Evolutionary conservation across 108 stramenopile genomes (phyloP).

Genomic region (Nitzschia sp.): DNA sequence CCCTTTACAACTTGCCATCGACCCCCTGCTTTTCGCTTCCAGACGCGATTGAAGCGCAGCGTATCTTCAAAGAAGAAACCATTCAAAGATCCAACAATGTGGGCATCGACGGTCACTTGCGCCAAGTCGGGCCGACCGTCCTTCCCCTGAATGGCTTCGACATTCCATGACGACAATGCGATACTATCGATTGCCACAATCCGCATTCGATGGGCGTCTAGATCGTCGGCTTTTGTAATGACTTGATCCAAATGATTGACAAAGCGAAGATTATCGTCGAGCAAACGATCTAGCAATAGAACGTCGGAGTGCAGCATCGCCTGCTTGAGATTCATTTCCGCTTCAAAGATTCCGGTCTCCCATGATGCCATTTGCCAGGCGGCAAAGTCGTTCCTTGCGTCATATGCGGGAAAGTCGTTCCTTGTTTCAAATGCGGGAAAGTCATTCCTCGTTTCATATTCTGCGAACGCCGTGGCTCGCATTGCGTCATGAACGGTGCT

Average conservation of each 20-base stretch:
- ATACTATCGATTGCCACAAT: neutral
- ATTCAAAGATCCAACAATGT: constrained; percentile 7
- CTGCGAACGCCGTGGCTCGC: too few relatives aligned
- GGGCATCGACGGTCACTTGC: neutral
- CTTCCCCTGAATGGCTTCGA: neutral
- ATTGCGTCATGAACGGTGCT: too few relatives aligned
- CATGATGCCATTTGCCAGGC: neutral
- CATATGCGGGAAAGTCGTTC: too few relatives aligned
- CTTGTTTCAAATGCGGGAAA: neutral
- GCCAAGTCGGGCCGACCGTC: neutral
- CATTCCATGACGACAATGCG: neutral
- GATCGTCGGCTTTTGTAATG: constrained; percentile 7
- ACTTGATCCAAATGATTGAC: constrained; percentile 7
- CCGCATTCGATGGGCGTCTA: neutral
- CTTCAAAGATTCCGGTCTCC: neutral
- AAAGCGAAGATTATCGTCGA: constrained; percentile 9
- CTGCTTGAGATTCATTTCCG: constrained; percentile 3
- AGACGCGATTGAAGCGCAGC: neutral
- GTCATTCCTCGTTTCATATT: too few relatives aligned
- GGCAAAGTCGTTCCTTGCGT: too few relatives aligned
- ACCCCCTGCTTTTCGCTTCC: constrained; percentile 5
- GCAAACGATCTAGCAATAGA: neutral
- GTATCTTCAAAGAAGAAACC: neutral
- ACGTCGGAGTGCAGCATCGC: constrained; percentile 6
- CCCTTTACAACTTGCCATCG: neutral